Evolutionary conservation across 805 yeast genomes (phyloP), one percentile per base, ranked within the genome.

Genomic region (Dipodascus albidus): DNA sequence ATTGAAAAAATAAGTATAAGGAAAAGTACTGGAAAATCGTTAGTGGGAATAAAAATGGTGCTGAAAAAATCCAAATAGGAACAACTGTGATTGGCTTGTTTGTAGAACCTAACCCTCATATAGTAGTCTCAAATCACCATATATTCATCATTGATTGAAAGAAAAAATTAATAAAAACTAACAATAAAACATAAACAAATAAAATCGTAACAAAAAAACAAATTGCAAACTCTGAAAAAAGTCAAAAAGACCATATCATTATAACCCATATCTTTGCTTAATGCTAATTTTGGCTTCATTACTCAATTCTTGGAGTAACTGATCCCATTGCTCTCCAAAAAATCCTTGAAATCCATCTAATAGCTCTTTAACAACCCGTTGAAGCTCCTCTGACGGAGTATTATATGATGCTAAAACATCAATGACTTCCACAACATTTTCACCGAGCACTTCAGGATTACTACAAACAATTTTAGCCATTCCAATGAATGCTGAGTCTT

Each of bases 401-500:
- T 8, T 38, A 38, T 38, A 38, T 11, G 44, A 4, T 6, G 44
- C 44, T 19, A 38, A 38, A 38, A 19, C 15, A 38, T 38, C 44
- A 38, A 38, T 38, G 20, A 38, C 44, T 38, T 38, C 44, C 6
- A 38, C 44, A 38, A 38, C 44, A 6, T 38, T 38, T 17, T 38
- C 44, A 11, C 44, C 44, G 49, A 87, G 69, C 0, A 82, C 85
- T 33, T 76, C 74, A 1, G 96, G 96, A 62, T 84, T 82, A n/a
- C 69, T 65, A 41, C 75, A 74, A 17, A 91, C 72, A 27, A 82
- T 77, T 53, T 77, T 78, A 63, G 89, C 76, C 81, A 93, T 85
- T 2, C 99, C 99, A 60, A 76, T 75, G 64, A 85, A 87, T 1
- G 95, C 84, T 8, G 89, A 77, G 58, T 87, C 95, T 68, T 93